Percentiles rank a stretch among this genome's conserved stretches.
Conservation (phyloP, 805 yeast species). For the Lipomyces sp. region DNA sequence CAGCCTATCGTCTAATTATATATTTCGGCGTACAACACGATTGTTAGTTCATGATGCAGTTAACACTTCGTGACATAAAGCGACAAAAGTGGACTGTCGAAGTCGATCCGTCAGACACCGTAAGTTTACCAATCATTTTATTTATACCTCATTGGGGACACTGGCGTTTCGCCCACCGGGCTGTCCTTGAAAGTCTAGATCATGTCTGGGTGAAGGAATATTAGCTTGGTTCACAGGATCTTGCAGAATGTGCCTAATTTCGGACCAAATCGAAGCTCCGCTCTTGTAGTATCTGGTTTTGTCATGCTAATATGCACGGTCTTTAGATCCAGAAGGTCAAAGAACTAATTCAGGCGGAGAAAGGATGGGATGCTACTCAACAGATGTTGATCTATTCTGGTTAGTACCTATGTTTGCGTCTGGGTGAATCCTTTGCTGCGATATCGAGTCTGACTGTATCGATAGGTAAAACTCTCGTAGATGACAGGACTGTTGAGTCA, state of each 20-base stretch:
- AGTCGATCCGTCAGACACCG: conserved; percentile 69
- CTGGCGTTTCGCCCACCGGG: too few relatives aligned
- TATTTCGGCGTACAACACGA: not conserved
- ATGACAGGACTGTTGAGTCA: conserved; percentile 72
- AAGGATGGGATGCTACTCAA: conserved; percentile 70
- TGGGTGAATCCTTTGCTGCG: not conserved
- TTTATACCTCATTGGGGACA: not conserved
- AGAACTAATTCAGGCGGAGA: conserved; percentile 68
- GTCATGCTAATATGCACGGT: not conserved
- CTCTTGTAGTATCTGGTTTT: not conserved
- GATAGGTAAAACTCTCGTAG: conserved; percentile 77
- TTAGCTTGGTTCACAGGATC: not conserved
- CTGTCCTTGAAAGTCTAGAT: not conserved
- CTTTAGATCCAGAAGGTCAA: conserved; percentile 65
- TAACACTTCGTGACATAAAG: conserved; percentile 88
- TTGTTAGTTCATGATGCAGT: conserved; percentile 58
- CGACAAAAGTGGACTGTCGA: conserved; percentile 85
- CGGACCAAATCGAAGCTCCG: not conserved
- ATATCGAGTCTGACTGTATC: not conserved
- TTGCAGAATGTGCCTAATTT: not conserved
- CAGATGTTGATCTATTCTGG: conserved; percentile 92
- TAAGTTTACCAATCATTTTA: conserved; percentile 46
- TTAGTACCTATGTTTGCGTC: conserved; percentile 29
- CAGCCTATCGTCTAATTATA: not conserved
- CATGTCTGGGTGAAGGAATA: not conserved